Evolutionary conservation across 768 basidiomycete genomes (phyloP), one percentile per base, ranked within the genome.

Genomic region (Leucosporidium scottii): DNA sequence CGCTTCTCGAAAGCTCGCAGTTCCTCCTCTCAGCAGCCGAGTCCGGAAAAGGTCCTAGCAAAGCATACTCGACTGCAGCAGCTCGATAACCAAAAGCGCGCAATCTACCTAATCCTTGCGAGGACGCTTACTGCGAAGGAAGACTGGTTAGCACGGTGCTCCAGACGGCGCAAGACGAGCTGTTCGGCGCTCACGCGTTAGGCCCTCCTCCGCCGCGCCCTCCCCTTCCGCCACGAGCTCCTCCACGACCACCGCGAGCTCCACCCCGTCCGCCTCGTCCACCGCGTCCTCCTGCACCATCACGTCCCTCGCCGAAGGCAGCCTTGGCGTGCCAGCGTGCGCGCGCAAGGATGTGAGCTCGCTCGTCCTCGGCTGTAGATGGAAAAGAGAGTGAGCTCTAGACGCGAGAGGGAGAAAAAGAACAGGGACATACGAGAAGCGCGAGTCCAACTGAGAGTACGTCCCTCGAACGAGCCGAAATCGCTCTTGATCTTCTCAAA

Each of bases 371-470:
- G 34, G 68, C 75, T 73, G 65, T 23, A 21, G 15, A 44, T 6
- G 36, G 12, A 12, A 25, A 8, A 58, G 21, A 5, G 23, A 36
- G 57, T 60, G n/a, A 57, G 51, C 13, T 9, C 8, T 2, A 15
- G 39, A 8, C 12, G 15, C 44, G 13, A 56, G 23, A 20, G 51
- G 28, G 18, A 17, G 5, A 30, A 7, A 9, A 44, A 15, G 21
- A 17, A n/a, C 17, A 3, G 21, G 10, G n/a, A 60, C 74, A 53
- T n/a, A 75, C 75, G 66, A 9, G 74, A 68, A 25, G 66, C 89
- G 89, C 13, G 81, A 82, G 28, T 89, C 90, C 71, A 72, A 51
- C 66, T 62, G 30, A 72, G n/a, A 48, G 84, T 82, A 49, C 85
- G 83, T 4, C 83, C 83, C 48, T 68, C 65, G 27, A 75, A 66